phyloP scores from a whole-genome alignment of 179 eudicot genomes.

The Vitellaria paradoxa region DNA sequence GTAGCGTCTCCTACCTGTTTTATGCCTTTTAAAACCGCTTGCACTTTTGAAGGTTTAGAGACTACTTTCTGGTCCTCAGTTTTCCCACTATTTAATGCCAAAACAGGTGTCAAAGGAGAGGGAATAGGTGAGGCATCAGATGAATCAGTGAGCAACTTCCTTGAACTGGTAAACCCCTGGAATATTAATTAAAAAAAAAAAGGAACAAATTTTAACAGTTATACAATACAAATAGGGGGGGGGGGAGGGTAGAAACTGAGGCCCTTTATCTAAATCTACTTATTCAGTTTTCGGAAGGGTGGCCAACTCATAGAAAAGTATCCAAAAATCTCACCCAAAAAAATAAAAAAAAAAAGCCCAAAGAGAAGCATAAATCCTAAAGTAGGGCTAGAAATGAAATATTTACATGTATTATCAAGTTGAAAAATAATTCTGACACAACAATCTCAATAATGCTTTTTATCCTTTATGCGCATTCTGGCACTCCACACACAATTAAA shows the following conservation, averaged over 20 bases:
- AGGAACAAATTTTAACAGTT: neutral
- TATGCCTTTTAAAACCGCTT: slow-evolving; percentile 75
- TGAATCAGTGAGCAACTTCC: slow-evolving; percentile 60
- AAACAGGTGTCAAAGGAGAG: slow-evolving; percentile 72
- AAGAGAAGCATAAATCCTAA: neutral
- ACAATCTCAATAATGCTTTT: neutral
- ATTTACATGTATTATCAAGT: neutral
- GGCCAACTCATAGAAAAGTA: neutral
- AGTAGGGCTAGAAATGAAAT: neutral
- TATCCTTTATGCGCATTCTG: neutral
- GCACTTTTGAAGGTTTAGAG: slow-evolving; percentile 68
- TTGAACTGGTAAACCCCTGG: slow-evolving; percentile 68
- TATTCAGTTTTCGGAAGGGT: neutral
- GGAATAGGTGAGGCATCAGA: slow-evolving; percentile 69
- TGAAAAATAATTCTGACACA: neutral
- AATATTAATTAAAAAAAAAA: slow-evolving; percentile 4
- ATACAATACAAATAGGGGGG: neutral
- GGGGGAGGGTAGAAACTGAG: too few species aligned
- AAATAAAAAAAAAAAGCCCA: too few species aligned
- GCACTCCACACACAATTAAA: neutral
- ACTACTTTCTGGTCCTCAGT: slow-evolving; percentile 62
- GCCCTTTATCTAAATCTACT: neutral
- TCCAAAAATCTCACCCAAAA: neutral
- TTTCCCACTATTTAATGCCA: slow-evolving; percentile 48
- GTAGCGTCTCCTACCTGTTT: slow-evolving; percentile 47